phyloP scores from a whole-genome alignment of 768 basidiomycete species.

The Kwoniella shandongensis region DNA sequence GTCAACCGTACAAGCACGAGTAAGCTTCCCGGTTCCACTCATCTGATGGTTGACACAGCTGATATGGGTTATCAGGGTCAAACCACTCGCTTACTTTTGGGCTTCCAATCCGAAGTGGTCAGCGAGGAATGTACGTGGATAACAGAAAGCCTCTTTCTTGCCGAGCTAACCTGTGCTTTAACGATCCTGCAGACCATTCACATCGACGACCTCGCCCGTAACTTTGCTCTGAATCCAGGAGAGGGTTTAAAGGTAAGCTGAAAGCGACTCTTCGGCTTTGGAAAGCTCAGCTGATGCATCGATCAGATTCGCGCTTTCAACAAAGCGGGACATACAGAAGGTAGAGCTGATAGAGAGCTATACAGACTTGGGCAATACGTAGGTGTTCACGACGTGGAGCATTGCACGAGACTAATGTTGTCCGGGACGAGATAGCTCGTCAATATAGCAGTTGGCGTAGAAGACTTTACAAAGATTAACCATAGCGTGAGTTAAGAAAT shows the following conservation, averaged over 20 bases:
- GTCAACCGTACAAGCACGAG: conserved; percentile 73
- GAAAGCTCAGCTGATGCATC: neutral
- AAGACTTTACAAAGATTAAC: conserved; percentile 65
- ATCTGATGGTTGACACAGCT: neutral
- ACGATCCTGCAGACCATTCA: conserved; percentile 77
- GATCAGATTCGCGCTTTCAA: conserved; percentile 69
- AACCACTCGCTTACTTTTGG: conserved; percentile 67
- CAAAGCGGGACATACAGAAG: conserved; percentile 67
- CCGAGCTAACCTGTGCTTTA: conserved; percentile 38
- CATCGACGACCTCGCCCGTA: conserved; percentile 82
- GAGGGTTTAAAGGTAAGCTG: conserved; percentile 69
- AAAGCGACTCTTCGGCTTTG: neutral
- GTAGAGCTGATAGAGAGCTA: conserved; percentile 67
- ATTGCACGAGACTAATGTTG: neutral
- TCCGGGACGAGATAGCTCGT: conserved; percentile 54
- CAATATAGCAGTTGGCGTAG: conserved; percentile 60
- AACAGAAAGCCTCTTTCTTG: neutral
- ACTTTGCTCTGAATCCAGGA: conserved; percentile 81
- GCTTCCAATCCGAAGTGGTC: conserved; percentile 77
- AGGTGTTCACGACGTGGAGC: conserved; percentile 1
- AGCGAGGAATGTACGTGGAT: conserved; percentile 33
- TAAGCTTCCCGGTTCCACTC: conserved; percentile 43
- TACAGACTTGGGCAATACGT: conserved; percentile 28
- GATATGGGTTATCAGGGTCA: conserved; percentile 30
- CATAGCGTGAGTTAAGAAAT: conserved; percentile 63